Base-by-base conservation (phyloP, 1,139 yeast genomes). In the Candida glucosophila region DNA sequence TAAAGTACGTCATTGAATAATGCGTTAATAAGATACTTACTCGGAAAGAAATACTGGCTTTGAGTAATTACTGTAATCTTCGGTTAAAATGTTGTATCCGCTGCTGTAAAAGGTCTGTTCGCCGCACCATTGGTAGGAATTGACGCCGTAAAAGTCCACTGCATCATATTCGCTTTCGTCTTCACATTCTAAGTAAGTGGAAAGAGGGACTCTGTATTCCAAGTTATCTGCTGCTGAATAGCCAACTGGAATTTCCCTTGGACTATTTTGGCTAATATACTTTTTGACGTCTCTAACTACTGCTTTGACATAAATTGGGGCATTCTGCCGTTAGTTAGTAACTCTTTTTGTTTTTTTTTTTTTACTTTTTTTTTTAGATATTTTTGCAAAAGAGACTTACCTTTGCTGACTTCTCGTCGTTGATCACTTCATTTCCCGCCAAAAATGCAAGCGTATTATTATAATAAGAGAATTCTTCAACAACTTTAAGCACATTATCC, bases 41-140 rank as follows among this genome's bases (percentile, higher is more conserved):
- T 90, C 98, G 3, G 96, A 83, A 33, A 90, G 72, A 51, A 90
- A 78, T 1, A 90, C 66, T 2, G 98, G 98, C 35, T 74, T 70
- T 2, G 83, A 55, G 43, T 72, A 83, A 23, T 68, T 67, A 19
- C 56, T 47, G 47, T 85, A 90, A 39, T 81, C 86, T 28, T 69
- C 64, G 12, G 83, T 88, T 32, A 88, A 68, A 18, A 63, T 55
- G 40, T 79, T 71, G 51, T 85, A 90, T 2, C 97, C 98, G 40
- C 95, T 79, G 7, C 80, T 64, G 33, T 73, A 58, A 51, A 82
- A 81, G 3, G 92, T 77, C 41, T 83, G 90, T 24, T 73, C 70
- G 5, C 98, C 98, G 58, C 98, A 90, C 98, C 98, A 90, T 49
- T 86, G 95, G 51, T 90, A 90, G 1, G 95, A 78, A 50, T 90